Base-by-base conservation (phyloP, 2,329 filamentous ascomycete species). In the Neospermospora avenae region DNA sequence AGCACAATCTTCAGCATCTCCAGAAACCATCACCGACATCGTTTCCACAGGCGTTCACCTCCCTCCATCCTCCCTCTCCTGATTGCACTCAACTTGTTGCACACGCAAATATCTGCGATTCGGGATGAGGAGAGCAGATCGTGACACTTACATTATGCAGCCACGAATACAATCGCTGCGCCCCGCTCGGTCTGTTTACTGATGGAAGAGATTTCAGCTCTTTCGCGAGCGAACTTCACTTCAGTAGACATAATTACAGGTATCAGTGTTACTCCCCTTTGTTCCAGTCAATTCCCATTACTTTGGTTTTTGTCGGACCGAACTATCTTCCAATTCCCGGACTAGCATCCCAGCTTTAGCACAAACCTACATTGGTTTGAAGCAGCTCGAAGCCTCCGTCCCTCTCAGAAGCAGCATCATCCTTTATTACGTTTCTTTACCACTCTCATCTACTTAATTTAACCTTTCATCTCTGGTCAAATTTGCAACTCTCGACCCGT, bases 141-240 rank as follows among this genome's bases (percentile, higher is more conserved):
- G 18, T 18, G 34, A 16, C 41, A 18, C 49, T 42, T 28, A 37
- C 28, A 37, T 51, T 51, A 28, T 24, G 25, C 46, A 49, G n/a
- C 46, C 31, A 49, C 46, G 46, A 49, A 22, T 51, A 18, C 48
- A 51, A 28, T 11, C 42, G 45, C 51, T 54, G 51, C 51, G 51
- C 51, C 51, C 41, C 51, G 22, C 35, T 54, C 51, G 20, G 7
- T 54, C 28, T 42, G 51, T 34, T 18, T 39, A 41, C 25, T 22
- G 49, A 25, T 3, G 18, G 49, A 25, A 8, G 34, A 25, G 31
- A 35, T 54, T 28, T 54, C 31, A 54, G 20, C 37, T 39, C 34
- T 42, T 20, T 54, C 51, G 51, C 51, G 34, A 54, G 51, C 51
- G 8, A n/a, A 20, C 39, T 20, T 53, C 34, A n/a, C 20, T 53